Evolutionary conservation across 179 eudicot species (phyloP).

Genomic region (Silene vulgaris): DNA sequence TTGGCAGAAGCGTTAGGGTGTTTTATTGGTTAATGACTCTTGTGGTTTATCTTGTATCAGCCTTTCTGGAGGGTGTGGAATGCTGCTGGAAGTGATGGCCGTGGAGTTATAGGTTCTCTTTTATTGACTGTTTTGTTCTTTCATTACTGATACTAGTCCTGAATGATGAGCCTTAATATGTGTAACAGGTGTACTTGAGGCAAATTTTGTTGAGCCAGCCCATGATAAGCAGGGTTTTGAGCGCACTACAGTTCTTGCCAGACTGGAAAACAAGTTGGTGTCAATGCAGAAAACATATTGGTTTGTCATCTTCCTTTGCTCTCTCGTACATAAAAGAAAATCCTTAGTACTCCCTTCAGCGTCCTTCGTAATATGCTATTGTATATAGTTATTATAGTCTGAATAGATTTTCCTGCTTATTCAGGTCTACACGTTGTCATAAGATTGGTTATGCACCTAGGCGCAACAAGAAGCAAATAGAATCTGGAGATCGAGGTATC

Average conservation of each 20-base stretch:
- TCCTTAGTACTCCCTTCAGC: background rate
- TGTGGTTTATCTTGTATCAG: constrained; percentile 38
- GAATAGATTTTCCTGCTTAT: constrained; percentile 19
- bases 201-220: constrained; percentile 97
- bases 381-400: constrained; percentile 3
- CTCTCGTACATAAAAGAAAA: background rate
- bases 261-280: constrained; percentile 64
- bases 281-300: constrained; percentile 82
- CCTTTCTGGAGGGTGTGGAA: constrained; percentile 99
- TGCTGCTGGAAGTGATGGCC: constrained; percentile 97
- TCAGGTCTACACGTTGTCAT: constrained; percentile 65
- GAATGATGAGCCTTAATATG: constrained; percentile 23
- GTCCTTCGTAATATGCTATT: constrained; percentile 5
- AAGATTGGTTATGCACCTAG: constrained; percentile 86
- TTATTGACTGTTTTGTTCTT: constrained; percentile 8
- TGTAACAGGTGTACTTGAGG: constrained; percentile 82
- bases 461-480: constrained; percentile 36
- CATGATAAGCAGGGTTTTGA: constrained; percentile 99
- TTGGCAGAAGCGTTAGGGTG: background rate
- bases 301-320: constrained; percentile 35
- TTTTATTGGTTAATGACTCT: background rate
- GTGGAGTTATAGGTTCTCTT: constrained; percentile 85
- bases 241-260: constrained; percentile 89
- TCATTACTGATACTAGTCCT: constrained; percentile 1
- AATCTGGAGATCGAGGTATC: constrained; percentile 46